Conservation (phyloP, 371 early-diverging fungal species). For the Mortierella sp. region DNA sequence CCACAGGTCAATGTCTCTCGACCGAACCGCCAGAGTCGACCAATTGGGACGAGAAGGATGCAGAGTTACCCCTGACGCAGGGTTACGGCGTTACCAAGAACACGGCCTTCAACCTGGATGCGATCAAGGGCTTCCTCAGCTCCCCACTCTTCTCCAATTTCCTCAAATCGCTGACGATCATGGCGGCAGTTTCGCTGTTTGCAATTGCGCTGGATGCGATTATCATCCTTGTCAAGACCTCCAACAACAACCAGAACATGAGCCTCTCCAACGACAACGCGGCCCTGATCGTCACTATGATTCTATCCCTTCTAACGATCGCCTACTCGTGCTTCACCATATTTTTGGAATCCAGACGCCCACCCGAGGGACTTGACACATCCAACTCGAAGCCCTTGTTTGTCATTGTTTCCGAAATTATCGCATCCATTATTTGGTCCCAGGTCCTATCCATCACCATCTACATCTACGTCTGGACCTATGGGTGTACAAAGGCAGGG, state of each 20-base stretch:
- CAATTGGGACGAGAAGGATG: conserved; percentile 53
- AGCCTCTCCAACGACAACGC: conserved; percentile 43
- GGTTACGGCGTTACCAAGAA: conserved; percentile 30
- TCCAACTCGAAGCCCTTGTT: conserved; percentile 51
- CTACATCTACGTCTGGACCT: conserved; percentile 58
- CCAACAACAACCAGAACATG: conserved; percentile 16
- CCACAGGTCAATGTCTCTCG: conserved; percentile 42
- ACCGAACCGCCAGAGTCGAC: conserved; percentile 40
- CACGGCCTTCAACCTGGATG: conserved; percentile 51
- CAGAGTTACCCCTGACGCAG: conserved; percentile 15
- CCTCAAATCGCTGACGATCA: conserved; percentile 40
- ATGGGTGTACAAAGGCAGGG: conserved; percentile 36
- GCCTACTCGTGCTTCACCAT: conserved; percentile 55
- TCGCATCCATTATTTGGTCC: conserved; percentile 55
- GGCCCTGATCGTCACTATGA: conserved; percentile 31
- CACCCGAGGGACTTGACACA: conserved; percentile 54
- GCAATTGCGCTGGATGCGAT: conserved; percentile 47
- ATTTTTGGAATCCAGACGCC: conserved; percentile 57
- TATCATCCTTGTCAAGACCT: conserved; percentile 33
- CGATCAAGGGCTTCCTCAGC: conserved; percentile 46
- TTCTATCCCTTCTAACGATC: conserved; percentile 44
- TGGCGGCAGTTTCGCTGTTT: conserved; percentile 49
- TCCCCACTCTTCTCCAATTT: conserved; percentile 58
- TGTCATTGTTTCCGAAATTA: conserved; percentile 55
- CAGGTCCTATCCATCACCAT: conserved; percentile 52